Conservation (phyloP, 2,329 filamentous ascomycete genomes). For the Stagonosporopsis rhizophila region DNA sequence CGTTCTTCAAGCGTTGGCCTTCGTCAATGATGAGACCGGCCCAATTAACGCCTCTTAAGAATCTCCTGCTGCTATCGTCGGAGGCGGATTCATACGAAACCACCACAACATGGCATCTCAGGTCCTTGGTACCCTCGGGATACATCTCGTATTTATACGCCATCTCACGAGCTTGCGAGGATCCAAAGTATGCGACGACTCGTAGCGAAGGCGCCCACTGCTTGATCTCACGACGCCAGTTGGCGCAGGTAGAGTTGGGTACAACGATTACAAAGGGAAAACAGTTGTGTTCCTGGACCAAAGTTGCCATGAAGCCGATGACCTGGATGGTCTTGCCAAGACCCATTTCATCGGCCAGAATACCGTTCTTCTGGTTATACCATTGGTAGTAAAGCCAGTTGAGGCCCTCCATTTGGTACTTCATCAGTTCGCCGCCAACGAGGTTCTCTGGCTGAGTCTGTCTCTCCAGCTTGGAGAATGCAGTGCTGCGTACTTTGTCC, state of each 20-base stretch:
- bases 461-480: conserved; percentile 74
- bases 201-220: conserved; percentile 86
- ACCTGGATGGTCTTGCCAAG: conserved; percentile 97
- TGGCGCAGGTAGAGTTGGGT: conserved; percentile 94
- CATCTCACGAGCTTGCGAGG: conserved; percentile 74
- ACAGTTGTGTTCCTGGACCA: conserved; percentile 69
- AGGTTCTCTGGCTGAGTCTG: conserved; percentile 76
- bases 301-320: conserved; percentile 77
- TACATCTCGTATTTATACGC: conserved; percentile 87
- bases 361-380: conserved; percentile 80
- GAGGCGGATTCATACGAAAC: conserved; percentile 92
- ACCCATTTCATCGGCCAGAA: conserved; percentile 97
- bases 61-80: conserved; percentile 70
- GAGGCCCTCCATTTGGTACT: conserved; percentile 88
- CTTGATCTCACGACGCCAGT: conserved; percentile 96
- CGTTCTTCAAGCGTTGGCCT: conserved; percentile 93
- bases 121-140: conserved; percentile 66
- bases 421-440: conserved; percentile 83
- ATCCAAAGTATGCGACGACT: conserved; percentile 92
- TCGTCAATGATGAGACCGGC: conserved; percentile 91
- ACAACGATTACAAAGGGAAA: conserved; percentile 95
- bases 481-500: conserved; percentile 67
- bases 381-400: conserved; percentile 97
- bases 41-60: conserved; percentile 80
- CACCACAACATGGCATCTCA: conserved; percentile 89